Percentiles rank a stretch among this genome's conserved stretches.
These are phyloP conservation scores for Dicorynia guianensis DNA, from an alignment of 306 rosid species.

Conservation along the genomic window DNA sequence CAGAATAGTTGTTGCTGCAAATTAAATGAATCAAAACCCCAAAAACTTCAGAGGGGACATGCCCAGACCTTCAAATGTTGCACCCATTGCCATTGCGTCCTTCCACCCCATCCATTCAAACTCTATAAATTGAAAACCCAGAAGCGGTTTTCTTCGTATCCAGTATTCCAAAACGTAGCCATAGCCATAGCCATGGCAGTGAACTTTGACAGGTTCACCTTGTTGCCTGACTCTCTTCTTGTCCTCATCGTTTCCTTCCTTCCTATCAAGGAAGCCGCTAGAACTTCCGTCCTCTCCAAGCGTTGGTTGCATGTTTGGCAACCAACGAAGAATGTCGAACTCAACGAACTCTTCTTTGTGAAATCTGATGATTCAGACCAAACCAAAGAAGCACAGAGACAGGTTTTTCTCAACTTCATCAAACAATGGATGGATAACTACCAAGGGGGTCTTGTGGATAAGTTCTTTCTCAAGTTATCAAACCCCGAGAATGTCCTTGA, in stretches of 20 bases:
- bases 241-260: conserved; percentile 11
- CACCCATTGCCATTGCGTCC: too few relatives aligned
- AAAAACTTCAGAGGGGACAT: too few relatives aligned
- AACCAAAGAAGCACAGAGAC: conserved; percentile 8
- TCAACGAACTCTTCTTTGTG: conserved; percentile 37
- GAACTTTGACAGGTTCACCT: background rate
- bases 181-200: too few relatives aligned
- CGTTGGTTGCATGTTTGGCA: conserved; percentile 27
- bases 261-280: conserved; percentile 45
- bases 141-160: too few relatives aligned
- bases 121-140: too few relatives aligned
- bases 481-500: background rate
- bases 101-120: too few relatives aligned
- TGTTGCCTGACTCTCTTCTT: background rate
- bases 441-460: background rate
- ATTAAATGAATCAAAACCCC: too few relatives aligned
- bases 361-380: background rate
- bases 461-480: conserved; percentile 31
- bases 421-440: background rate
- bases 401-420: conserved; percentile 23
- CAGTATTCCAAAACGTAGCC: too few relatives aligned
- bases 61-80: too few relatives aligned
- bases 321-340: background rate
- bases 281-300: conserved; percentile 34
- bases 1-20: too few relatives aligned